phyloP scores from a whole-genome alignment of 148 eudicot genomes.

The Amaranthus hypochondriacus region DNA sequence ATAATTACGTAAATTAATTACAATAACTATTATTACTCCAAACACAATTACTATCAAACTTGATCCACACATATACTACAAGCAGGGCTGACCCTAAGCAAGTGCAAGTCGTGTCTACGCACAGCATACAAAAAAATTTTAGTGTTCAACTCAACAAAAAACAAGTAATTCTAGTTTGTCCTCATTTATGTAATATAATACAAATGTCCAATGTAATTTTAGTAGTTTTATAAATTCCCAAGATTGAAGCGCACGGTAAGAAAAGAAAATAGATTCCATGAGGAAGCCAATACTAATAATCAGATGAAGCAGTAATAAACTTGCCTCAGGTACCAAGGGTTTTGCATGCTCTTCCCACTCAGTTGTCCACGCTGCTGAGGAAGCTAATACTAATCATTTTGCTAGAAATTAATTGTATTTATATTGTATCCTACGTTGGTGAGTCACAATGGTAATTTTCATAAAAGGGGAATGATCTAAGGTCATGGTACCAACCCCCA shows the following conservation, averaged over 20 bases:
- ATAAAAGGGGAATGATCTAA: too few relatives aligned
- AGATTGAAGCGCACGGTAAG: background rate
- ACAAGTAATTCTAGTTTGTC: background rate
- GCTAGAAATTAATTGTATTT: too few relatives aligned
- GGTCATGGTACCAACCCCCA: too few relatives aligned
- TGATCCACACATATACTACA: background rate
- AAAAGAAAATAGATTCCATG: background rate
- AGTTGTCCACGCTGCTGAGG: slow-evolving; percentile 28
- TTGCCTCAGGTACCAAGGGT: slow-evolving; percentile 2
- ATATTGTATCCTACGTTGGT: too few relatives aligned
- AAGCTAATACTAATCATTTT: too few relatives aligned
- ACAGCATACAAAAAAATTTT: too few relatives aligned
- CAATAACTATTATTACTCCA: background rate
- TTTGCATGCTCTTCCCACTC: too few relatives aligned
- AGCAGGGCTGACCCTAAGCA: background rate
- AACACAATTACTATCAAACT: background rate
- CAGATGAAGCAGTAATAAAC: slow-evolving; percentile 10
- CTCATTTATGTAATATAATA: background rate
- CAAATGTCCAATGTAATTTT: background rate
- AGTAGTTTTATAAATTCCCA: background rate
- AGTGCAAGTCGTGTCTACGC: background rate
- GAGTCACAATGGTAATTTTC: too few relatives aligned
- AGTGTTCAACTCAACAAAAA: background rate
- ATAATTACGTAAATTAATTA: background rate
- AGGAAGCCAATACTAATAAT: background rate